Evolutionary conservation across 257 asterid species (phyloP).

Genomic region (Haberlea rhodopensis): DNA sequence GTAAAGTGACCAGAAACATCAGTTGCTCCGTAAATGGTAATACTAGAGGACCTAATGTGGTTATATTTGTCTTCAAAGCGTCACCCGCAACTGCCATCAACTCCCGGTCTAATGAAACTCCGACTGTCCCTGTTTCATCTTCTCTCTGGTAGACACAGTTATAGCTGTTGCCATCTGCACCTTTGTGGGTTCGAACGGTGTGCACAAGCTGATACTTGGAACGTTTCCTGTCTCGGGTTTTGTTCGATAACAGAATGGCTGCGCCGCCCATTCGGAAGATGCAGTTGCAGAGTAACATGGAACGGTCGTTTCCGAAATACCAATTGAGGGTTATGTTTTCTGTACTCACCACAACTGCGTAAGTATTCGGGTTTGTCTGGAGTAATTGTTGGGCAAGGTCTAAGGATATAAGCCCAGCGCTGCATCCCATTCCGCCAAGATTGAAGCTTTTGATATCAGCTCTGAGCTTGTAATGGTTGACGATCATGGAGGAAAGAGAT

Average conservation of each 20-base stretch:
- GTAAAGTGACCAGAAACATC: conserved; percentile 37
- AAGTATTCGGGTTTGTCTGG: conserved; percentile 43
- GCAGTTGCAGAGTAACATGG: conserved; percentile 59
- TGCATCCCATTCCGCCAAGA: conserved; percentile 67
- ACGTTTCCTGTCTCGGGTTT: conserved; percentile 30
- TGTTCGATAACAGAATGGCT: conserved; percentile 49
- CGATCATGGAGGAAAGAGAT: conserved; percentile 59
- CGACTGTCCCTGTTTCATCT: conserved; percentile 43
- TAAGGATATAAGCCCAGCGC: conserved; percentile 55
- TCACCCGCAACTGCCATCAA: conserved; percentile 57
- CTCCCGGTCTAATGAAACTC: conserved; percentile 48
- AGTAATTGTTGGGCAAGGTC: conserved; percentile 55
- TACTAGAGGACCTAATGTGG: conserved; percentile 52
- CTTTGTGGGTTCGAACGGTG: conserved; percentile 58
- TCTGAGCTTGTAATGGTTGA: conserved; percentile 55
- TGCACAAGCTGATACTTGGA: conserved; percentile 54
- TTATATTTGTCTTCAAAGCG: conserved; percentile 50
- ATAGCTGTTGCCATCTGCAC: conserved; percentile 50
- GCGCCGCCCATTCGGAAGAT: conserved; percentile 65
- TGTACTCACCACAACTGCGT: conserved; percentile 50
- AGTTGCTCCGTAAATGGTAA: conserved; percentile 51
- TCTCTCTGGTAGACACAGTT: conserved; percentile 55
- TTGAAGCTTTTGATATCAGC: conserved; percentile 50
- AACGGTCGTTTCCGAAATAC: conserved; percentile 64
- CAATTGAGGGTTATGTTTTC: conserved; percentile 62